These are phyloP conservation scores for Prunus mongolica DNA, from an alignment of 306 rosid genomes.

Conservation along the genomic window DNA sequence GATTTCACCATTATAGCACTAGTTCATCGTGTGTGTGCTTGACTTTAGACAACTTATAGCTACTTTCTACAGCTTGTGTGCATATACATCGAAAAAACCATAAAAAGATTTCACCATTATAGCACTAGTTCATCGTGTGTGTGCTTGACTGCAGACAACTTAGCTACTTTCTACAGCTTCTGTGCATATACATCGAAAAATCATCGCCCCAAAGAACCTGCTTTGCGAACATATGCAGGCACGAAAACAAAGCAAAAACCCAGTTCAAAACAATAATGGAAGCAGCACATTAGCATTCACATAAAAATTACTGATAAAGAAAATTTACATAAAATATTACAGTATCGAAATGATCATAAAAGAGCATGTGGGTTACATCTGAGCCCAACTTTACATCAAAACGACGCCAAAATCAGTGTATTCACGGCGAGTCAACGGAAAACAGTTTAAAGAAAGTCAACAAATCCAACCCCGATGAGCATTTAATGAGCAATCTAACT, in stretches of 20 bases:
- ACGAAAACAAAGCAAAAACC: not conserved
- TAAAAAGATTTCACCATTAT: too few species aligned
- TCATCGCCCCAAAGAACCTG: not conserved
- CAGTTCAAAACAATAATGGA: not conserved
- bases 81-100: not conserved
- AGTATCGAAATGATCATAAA: not conserved
- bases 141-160: not conserved
- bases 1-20: not conserved
- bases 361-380: not conserved
- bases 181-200: not conserved
- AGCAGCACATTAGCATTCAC: not conserved
- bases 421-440: conserved; percentile 13
- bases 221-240: not conserved
- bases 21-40: not conserved
- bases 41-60: not conserved
- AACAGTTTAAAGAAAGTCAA: conserved; percentile 17
- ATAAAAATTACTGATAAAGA: not conserved
- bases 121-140: not conserved
- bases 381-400: not conserved
- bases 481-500: not conserved
- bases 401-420: not conserved
- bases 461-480: conserved; percentile 1
- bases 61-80: not conserved
- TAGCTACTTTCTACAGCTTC: not conserved
- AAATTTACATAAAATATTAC: not conserved